Conservation (phyloP, 257 asterid species). For the Petunia axillaris region DNA sequence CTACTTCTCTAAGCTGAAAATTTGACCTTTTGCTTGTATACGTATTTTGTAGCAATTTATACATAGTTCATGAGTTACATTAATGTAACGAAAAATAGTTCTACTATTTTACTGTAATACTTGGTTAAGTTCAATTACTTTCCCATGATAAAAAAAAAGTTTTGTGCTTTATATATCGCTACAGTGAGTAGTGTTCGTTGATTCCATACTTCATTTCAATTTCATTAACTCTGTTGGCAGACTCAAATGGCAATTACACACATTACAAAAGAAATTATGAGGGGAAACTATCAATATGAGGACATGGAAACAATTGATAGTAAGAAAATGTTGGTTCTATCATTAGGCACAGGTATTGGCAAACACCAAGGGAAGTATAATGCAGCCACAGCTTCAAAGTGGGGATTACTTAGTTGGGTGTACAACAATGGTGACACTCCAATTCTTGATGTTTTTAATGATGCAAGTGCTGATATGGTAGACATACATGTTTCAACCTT, state of each 20-base stretch:
- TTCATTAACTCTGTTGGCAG: constrained; percentile 31
- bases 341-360: constrained; percentile 58
- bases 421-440: constrained; percentile 51
- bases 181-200: background rate
- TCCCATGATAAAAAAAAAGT: too few relatives aligned
- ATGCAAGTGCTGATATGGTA: constrained; percentile 59
- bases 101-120: too few relatives aligned
- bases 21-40: too few relatives aligned
- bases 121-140: background rate
- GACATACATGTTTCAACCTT: constrained; percentile 65
- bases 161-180: too few relatives aligned
- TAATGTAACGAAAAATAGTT: too few relatives aligned
- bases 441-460: constrained; percentile 40
- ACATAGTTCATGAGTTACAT: too few relatives aligned
- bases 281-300: constrained; percentile 43
- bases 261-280: constrained; percentile 54
- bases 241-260: constrained; percentile 66
- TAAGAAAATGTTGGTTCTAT: constrained; percentile 52
- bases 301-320: constrained; percentile 56
- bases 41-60: too few relatives aligned
- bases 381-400: constrained; percentile 43
- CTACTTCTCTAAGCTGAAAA: too few relatives aligned
- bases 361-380: constrained; percentile 43
- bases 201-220: background rate
- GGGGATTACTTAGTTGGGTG: constrained; percentile 61